Base-by-base conservation (phyloP, 495 filamentous ascomycete species). In the Pyronema omphalodes region DNA sequence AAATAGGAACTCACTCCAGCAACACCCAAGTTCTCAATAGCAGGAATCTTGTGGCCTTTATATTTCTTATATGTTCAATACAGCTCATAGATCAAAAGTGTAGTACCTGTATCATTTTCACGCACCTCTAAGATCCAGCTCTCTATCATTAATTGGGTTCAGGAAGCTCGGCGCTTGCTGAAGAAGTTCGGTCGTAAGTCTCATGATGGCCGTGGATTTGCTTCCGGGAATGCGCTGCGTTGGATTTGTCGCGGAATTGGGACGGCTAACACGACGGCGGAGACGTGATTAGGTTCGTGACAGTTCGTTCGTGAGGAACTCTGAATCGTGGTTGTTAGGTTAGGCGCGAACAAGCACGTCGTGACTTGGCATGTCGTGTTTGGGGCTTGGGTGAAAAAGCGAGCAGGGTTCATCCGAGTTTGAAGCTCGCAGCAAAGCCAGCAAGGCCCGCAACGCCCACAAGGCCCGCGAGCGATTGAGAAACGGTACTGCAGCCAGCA, bases 81-180 rank as follows among this genome's bases (percentile, higher is more conserved):
- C 48, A 66, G 56, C 66, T 71, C 68, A 67, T 69, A 68, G 65
- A 71, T 71, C 69, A 69, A 76, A 81, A 77, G 82, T 87, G 87
- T 83, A 94, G 86, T 81, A 93, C 88, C 88, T 88, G 84, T 73
- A n/a, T 80, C 87, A 89, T 94, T 88, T 86, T 82, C 65, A 88
- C 87, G 82, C 80, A 99, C 93, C 93, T 96, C 93, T 81, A 61
- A 99, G 87, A 75, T 95, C 88, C 65, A 99, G 77, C 77, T 99
- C 93, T 65, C 93, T 86, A 74, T 99, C 91, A 69, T 86, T 88
- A 71, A 96, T 75, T 58, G 89, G 86, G 73, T 96, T 96, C 65
- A 95, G 84, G 79, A 93, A 99, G 67, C 86, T 93, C 55, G 89
- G 83, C 56, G 89, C 89, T 70, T 76, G 78, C 67, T 83, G 76